Evolutionary conservation across 352 stramenopile genomes (phyloP), one percentile per base, ranked within the genome.

Genomic region (Peronospora farinosa): DNA sequence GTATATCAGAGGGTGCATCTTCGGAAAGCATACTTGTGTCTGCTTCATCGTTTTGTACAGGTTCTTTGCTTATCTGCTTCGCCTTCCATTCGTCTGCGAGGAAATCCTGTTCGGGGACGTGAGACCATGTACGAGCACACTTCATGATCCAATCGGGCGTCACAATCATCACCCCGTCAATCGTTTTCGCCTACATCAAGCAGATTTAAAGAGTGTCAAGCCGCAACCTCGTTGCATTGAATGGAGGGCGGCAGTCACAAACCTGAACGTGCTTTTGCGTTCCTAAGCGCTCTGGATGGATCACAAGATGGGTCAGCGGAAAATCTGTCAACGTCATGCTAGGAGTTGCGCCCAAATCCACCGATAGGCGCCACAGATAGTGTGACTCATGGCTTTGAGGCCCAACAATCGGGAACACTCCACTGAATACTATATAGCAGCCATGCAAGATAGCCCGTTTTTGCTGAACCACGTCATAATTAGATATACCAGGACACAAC

Each of bases 121-220:
- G 72, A 35, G 57, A 63, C 82, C 82, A 93, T 47, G 75, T 79
- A 12, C 76, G 72, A 52, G 76, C 78, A 43, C 75, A 88, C 51
- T 88, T 85, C 8, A 91, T 55, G 44, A 93, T 74, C 82, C 82
- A 93, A 31, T 93, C 79, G 0, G 79, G 79, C 1, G 71, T 84
- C 12, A 93, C 79, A 16, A 91, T 69, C 8, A 73, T 44, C 32
- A 86, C 74, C 19, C 70, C 67, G 8, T 73, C 54, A 54, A 79
- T 87, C 17, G 50, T 65, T 45, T 78, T 77, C 8, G 78, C 79
- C 72, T 93, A 43, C 12, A 44, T 30, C 8, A 12, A 54, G 13
- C 25, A 55, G 41, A 60, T 28, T 19, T 17, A 40, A 41, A 27
- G 15, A 40, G 10, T 45, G 31, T 43, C n/a, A 39, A 40, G 16